Evolutionary conservation across 768 basidiomycete species (phyloP), one percentile per base, ranked within the genome.

Genomic region (Rhodosporidiobolus odoratus): DNA sequence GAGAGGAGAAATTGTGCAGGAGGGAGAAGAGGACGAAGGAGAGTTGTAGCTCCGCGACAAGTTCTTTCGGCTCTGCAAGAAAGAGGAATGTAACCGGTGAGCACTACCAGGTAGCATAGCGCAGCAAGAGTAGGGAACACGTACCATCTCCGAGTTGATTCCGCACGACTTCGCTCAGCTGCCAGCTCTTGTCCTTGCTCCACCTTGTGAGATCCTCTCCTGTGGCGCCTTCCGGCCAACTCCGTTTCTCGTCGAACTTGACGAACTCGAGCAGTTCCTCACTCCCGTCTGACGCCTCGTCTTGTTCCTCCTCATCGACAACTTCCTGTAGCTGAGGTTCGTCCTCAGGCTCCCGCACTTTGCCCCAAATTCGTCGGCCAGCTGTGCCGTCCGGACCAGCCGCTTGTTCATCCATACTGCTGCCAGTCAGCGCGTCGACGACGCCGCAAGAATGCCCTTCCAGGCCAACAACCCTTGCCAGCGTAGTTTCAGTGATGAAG

Each of bases 141-240:
- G 72, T 60, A 81, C 81, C 77, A 27, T 72, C 74, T 1, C 53
- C 74, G 6, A 79, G 67, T 32, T 78, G 74, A 12, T 41, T 34
- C 12, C 56, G 41, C 9, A 81, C 71, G 0, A 80, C 78, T 25
- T 77, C 23, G 8, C 70, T 72, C 59, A 80, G 58, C 17, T 80
- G 62, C 81, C 80, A 81, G 67, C 78, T 80, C 75, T 81, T 81
- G 72, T 82, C 81, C 59, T 66, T 76, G 25, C 80, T 78, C 67
- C 75, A 79, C 58, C 73, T 59, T 21, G 77, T 81, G 1, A 81
- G 59, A 53, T 81, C 80, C 56, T 80, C 80, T 0, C 81, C 81
- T 0, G 79, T 73, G 1, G 79, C 81, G 1, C 80, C 80, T 1
- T 68, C 58, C 30, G 76, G 74, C 81, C 81, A 82, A 43, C 79